These are phyloP conservation scores for Komagataea norvegica DNA, from an alignment of 1,139 yeast genomes.

Conservation along the genomic window DNA sequence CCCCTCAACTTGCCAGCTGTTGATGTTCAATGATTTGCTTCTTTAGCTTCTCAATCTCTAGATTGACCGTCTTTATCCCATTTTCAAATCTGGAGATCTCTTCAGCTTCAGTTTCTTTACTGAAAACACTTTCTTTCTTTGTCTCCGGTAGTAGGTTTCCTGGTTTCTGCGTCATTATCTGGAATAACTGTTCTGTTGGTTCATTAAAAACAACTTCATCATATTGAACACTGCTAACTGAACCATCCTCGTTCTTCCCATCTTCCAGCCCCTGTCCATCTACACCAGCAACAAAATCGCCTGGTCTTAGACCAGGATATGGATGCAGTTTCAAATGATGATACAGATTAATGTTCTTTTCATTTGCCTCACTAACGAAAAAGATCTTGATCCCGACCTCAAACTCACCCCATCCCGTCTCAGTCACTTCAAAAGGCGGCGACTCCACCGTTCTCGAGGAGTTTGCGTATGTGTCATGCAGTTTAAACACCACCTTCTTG, in stretches of 20 bases:
- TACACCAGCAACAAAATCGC: slow-evolving; percentile 13
- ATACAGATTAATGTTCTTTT: slow-evolving; percentile 79
- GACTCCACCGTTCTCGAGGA: slow-evolving; percentile 77
- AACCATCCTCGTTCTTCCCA: slow-evolving; percentile 27
- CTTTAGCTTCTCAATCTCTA: slow-evolving; percentile 50
- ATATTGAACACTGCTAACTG: slow-evolving; percentile 66
- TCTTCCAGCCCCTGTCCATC: slow-evolving; percentile 1
- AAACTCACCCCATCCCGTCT: slow-evolving; percentile 99
- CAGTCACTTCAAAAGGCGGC: slow-evolving; percentile 94
- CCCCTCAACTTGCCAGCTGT: slow-evolving; percentile 24
- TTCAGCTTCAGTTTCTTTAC: slow-evolving; percentile 62
- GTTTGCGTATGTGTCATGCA: slow-evolving; percentile 90
- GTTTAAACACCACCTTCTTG: slow-evolving; percentile 87
- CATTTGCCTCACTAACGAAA: slow-evolving; percentile 81
- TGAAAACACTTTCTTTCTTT: slow-evolving; percentile 42
- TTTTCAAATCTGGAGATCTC: slow-evolving; percentile 71
- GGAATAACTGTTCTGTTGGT: slow-evolving; percentile 88
- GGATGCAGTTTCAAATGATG: slow-evolving; percentile 94
- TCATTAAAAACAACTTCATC: slow-evolving; percentile 95
- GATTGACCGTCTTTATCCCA: slow-evolving; percentile 58
- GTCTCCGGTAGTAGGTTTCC: slow-evolving; percentile 67
- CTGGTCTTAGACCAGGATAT: slow-evolving; percentile 44
- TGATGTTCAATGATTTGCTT: slow-evolving; percentile 50
- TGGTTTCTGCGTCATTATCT: slow-evolving; percentile 68
- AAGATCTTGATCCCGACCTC: slow-evolving; percentile 85